Percentiles rank a stretch among this genome's conserved stretches.
phyloP scores from a whole-genome alignment of 1,284 basidiomycete species.

The Xerocomus minutiporus region DNA sequence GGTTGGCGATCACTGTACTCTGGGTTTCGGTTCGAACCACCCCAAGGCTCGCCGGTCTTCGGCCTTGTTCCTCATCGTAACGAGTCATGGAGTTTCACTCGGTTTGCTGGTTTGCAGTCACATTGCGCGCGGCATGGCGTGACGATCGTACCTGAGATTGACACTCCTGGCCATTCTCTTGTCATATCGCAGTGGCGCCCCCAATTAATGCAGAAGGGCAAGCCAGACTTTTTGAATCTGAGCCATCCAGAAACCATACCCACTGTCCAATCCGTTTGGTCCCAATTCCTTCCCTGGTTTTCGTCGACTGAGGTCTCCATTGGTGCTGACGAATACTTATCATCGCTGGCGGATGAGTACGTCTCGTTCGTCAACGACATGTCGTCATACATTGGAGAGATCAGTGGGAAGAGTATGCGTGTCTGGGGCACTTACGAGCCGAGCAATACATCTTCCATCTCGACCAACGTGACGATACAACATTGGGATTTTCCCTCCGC shows the following conservation, averaged over 20 bases:
- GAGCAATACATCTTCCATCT: slow-evolving; percentile 27
- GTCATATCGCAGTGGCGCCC: slow-evolving; percentile 38
- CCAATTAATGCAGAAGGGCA: slow-evolving; percentile 29
- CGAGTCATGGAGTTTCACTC: slow-evolving; percentile 32
- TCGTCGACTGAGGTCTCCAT: slow-evolving; percentile 36
- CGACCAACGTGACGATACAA: slow-evolving; percentile 36
- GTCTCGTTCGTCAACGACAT: slow-evolving; percentile 37
- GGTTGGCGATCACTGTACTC: slow-evolving; percentile 35
- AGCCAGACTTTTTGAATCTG: slow-evolving; percentile 35
- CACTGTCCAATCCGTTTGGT: slow-evolving; percentile 36
- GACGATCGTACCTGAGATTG: slow-evolving; percentile 36
- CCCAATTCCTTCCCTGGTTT: slow-evolving; percentile 39
- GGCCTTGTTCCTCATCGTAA: slow-evolving; percentile 30
- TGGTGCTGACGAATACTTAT: slow-evolving; percentile 38
- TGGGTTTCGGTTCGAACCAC: slow-evolving; percentile 35
- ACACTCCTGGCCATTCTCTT: slow-evolving; percentile 37
- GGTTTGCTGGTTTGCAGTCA: slow-evolving; percentile 31
- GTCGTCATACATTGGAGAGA: slow-evolving; percentile 28
- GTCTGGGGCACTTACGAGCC: slow-evolving; percentile 37
- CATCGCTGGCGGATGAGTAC: slow-evolving; percentile 35
- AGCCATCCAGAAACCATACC: slow-evolving; percentile 36
- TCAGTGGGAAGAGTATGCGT: slow-evolving; percentile 32
- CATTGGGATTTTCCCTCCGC: slow-evolving; percentile 37
- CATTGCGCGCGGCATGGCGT: slow-evolving; percentile 33
- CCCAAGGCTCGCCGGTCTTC: slow-evolving; percentile 25